Percentiles rank a stretch among this genome's conserved stretches.
These are phyloP conservation scores for Chimonanthus salicifolius DNA, from an alignment of 164 flowering plant genomes.

Conservation along the genomic window DNA sequence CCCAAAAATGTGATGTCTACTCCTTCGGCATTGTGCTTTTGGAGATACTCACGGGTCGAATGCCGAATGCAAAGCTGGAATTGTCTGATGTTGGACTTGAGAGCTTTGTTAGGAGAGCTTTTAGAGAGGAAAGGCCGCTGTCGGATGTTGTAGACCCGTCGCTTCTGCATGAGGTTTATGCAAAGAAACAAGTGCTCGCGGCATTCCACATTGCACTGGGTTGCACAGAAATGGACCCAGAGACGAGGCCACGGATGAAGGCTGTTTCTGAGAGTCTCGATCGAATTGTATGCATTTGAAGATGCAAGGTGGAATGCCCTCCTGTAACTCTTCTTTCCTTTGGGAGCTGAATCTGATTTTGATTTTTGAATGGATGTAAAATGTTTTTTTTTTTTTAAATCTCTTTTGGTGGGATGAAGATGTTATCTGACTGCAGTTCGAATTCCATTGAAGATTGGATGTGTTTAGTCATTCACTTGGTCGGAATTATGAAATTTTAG, in stretches of 20 bases:
- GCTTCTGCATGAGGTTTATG: constrained; percentile 66
- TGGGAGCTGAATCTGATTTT: background rate
- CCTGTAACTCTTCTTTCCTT: too few relatives aligned
- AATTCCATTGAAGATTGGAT: background rate
- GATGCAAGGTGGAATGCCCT: background rate
- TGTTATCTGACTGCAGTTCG: background rate
- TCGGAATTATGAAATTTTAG: too few relatives aligned
- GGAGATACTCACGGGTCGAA: constrained; percentile 74
- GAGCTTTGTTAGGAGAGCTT: constrained; percentile 62
- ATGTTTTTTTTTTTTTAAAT: too few relatives aligned
- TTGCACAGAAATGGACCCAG: constrained; percentile 81
- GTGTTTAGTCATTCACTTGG: too few relatives aligned
- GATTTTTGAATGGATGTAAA: background rate
- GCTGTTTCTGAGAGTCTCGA: constrained; percentile 70
- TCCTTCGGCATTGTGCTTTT: constrained; percentile 79
- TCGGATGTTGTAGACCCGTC: constrained; percentile 75
- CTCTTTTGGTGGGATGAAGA: background rate
- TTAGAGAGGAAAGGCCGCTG: constrained; percentile 61
- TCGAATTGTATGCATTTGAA: constrained; percentile 31
- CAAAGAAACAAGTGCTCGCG: constrained; percentile 73
- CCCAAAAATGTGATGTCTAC: constrained; percentile 85
- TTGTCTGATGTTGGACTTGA: constrained; percentile 55
- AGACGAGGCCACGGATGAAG: constrained; percentile 82
- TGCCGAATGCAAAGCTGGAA: constrained; percentile 47
- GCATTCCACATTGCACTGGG: constrained; percentile 75